These are phyloP conservation scores for Flueggea neowawraea DNA, from an alignment of 441 rosid genomes.

Conservation along the genomic window DNA sequence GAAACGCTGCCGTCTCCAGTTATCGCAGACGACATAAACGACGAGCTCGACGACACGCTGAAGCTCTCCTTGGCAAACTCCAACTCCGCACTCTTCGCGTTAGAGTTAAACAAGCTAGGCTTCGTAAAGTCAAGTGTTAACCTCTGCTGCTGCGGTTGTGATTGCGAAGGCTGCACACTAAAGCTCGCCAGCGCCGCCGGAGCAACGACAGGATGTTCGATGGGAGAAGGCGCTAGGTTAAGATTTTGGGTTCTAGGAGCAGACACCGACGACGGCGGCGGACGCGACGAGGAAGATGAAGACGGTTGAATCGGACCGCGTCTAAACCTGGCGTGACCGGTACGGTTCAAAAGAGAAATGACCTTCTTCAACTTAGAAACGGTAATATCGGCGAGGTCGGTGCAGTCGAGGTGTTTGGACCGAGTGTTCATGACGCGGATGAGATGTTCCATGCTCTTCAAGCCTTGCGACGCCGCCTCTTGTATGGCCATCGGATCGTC, in stretches of 20 bases:
- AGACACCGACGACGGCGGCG: slow-evolving; percentile 1
- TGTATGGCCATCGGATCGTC: slow-evolving; percentile 76
- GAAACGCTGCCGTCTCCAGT: slow-evolving; percentile 96
- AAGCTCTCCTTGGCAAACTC: slow-evolving; percentile 69
- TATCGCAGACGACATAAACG: slow-evolving; percentile 77
- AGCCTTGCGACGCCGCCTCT: slow-evolving; percentile 83
- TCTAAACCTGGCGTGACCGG: slow-evolving; percentile 92
- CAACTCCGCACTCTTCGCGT: slow-evolving; percentile 42
- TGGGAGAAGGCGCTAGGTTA: neutral
- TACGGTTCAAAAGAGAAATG: slow-evolving; percentile 70
- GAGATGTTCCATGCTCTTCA: slow-evolving; percentile 79
- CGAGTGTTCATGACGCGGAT: slow-evolving; percentile 55
- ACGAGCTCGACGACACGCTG: slow-evolving; percentile 75
- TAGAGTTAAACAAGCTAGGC: slow-evolving; percentile 45
- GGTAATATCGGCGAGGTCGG: slow-evolving; percentile 63
- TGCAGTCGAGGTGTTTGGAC: slow-evolving; percentile 46
- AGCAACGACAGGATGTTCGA: slow-evolving; percentile 6
- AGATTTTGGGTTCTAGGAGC: slow-evolving; percentile 5
- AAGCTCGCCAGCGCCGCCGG: slow-evolving; percentile 31
- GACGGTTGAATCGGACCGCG: slow-evolving; percentile 62
- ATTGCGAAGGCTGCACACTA: slow-evolving; percentile 14
- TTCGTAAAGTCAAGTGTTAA: slow-evolving; percentile 87
- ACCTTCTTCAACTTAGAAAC: slow-evolving; percentile 76
- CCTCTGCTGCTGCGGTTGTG: slow-evolving; percentile 41
- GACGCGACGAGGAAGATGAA: slow-evolving; percentile 24